These are phyloP conservation scores for Auricularia cornea DNA, from an alignment of 768 basidiomycete genomes.

Conservation along the genomic window DNA sequence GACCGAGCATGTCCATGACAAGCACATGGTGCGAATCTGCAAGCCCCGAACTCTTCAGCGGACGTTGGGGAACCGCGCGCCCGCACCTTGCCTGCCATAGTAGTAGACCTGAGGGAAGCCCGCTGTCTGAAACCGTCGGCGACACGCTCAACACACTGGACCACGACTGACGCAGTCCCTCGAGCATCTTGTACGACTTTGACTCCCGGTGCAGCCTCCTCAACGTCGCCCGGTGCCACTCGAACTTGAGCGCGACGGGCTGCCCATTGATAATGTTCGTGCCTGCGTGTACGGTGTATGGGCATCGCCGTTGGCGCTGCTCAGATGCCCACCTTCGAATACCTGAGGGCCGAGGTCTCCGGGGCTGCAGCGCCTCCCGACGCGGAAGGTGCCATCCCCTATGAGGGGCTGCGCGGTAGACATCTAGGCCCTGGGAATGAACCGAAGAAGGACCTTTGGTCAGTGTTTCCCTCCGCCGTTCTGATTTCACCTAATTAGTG, in stretches of 20 bases:
- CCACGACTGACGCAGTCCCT: conserved; percentile 71
- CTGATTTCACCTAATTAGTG: too few species aligned
- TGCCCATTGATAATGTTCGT: conserved; percentile 97
- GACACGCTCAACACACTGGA: not conserved
- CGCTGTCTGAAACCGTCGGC: conserved; percentile 36
- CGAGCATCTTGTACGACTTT: conserved; percentile 87
- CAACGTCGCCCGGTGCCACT: conserved; percentile 86
- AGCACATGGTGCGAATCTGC: conserved; percentile 53
- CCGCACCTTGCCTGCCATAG: conserved; percentile 97
- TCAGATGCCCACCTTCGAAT: conserved; percentile 70
- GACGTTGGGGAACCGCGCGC: conserved; percentile 51
- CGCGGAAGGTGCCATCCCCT: conserved; percentile 82
- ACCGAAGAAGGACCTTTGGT: too few species aligned
- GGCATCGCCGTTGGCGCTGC: not conserved
- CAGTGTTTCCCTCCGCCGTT: too few species aligned
- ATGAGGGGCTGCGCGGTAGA: conserved; percentile 38
- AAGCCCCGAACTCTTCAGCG: conserved; percentile 25
- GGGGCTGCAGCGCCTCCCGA: conserved; percentile 98
- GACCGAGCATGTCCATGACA: conserved; percentile 17
- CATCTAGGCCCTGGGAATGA: not conserved
- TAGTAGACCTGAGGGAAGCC: conserved; percentile 99
- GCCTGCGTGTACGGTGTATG: conserved; percentile 59
- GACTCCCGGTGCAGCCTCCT: conserved; percentile 91
- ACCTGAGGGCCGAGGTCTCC: conserved; percentile 97
- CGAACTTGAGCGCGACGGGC: conserved; percentile 99